Conservation (phyloP, 2,329 filamentous ascomycete species). For the Botryotinia narcissicola region DNA sequence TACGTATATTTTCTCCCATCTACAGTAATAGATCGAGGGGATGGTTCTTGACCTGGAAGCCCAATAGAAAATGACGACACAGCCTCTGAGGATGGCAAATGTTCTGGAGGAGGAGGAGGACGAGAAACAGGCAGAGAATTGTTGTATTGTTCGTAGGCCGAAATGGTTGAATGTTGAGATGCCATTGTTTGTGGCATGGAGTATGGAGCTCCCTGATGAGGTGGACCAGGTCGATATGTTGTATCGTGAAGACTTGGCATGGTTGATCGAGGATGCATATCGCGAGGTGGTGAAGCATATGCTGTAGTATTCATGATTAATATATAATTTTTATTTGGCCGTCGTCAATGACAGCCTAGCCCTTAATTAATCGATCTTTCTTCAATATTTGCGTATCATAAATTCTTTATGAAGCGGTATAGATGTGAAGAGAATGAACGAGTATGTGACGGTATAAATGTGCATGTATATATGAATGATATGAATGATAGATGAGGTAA, state of each 20-base stretch:
- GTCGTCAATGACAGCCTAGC: conserved; percentile 8
- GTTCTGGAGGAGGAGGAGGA: conserved; percentile 27
- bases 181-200: conserved; percentile 29
- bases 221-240: conserved; percentile 23
- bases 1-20: conserved; percentile 36
- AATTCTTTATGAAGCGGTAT: background rate
- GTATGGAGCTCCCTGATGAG: conserved; percentile 23
- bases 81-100: conserved; percentile 23
- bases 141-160: conserved; percentile 25
- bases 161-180: conserved; percentile 27
- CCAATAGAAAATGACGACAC: conserved; percentile 27
- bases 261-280: conserved; percentile 24
- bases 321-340: background rate
- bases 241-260: conserved; percentile 25
- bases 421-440: background rate
- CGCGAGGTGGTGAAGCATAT: conserved; percentile 31
- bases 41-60: conserved; percentile 25
- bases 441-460: background rate
- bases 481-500: background rate
- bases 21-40: conserved; percentile 24
- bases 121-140: conserved; percentile 24
- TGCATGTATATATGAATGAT: background rate
- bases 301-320: conserved; percentile 28
- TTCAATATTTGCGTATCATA: background rate
- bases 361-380: background rate